These are phyloP conservation scores for Agrostemma githago DNA, from an alignment of 148 eudicot species.

Conservation along the genomic window DNA sequence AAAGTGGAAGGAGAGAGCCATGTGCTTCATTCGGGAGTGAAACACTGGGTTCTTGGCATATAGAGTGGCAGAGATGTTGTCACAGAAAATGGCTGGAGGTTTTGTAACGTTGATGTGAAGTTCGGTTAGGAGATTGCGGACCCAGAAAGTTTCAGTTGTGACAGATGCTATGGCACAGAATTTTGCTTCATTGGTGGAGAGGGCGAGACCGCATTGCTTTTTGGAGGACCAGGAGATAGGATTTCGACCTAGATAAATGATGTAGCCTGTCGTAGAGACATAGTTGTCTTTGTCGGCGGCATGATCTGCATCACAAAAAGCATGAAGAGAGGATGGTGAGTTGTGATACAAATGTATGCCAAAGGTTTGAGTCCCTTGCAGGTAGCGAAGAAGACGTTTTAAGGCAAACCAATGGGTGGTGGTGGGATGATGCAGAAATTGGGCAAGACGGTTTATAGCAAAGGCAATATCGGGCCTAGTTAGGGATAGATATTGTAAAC, in stretches of 20 bases:
- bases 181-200: not conserved
- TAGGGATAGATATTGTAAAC: too few relatives aligned
- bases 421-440: not conserved
- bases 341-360: not conserved
- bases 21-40: too few relatives aligned
- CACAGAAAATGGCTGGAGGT: not conserved
- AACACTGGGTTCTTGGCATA: too few relatives aligned
- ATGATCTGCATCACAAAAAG: not conserved
- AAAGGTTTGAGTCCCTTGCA: not conserved
- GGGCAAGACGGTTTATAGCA: not conserved
- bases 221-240: not conserved
- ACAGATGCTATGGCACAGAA: too few relatives aligned
- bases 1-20: not conserved
- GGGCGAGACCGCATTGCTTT: not conserved
- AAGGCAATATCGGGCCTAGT: not conserved
- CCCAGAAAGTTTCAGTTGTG: not conserved
- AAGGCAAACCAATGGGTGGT: not conserved
- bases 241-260: not conserved
- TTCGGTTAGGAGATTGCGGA: not conserved
- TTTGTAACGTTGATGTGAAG: not conserved
- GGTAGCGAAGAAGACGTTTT: not conserved
- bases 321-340: not conserved
- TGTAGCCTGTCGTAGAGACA: not conserved
- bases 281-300: not conserved
- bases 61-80: not conserved